Evolutionary conservation across 768 basidiomycete genomes (phyloP).

Genomic region (Psilocybe subaeruginosa): DNA sequence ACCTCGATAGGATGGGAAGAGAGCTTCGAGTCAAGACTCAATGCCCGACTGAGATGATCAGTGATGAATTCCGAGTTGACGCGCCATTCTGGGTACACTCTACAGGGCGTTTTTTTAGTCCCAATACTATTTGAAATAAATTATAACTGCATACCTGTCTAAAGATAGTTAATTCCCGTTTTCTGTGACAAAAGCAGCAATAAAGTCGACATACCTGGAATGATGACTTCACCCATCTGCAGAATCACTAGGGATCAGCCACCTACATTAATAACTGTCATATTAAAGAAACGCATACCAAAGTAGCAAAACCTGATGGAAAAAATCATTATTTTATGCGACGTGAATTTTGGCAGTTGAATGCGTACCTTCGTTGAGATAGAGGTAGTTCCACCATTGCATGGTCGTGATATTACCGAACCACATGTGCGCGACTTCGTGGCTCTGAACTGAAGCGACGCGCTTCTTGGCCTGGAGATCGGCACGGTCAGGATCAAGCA

Average conservation of each 20-base stretch:
- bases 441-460: conserved; percentile 78
- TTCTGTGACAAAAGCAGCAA: not conserved
- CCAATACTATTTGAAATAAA: not conserved
- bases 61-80: conserved; percentile 82
- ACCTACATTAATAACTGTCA: not conserved
- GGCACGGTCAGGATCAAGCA: conserved; percentile 76
- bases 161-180: conserved; percentile 9
- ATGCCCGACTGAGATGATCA: conserved; percentile 74
- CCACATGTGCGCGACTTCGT: conserved; percentile 90
- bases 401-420: conserved; percentile 95
- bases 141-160: conserved; percentile 52
- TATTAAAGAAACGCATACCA: conserved; percentile 49
- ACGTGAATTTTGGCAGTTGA: not conserved
- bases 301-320: conserved; percentile 74
- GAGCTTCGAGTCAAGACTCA: conserved; percentile 80
- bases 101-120: not conserved
- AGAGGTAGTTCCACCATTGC: conserved; percentile 90
- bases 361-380: conserved; percentile 71
- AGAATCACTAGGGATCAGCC: conserved; percentile 10
- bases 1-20: conserved; percentile 96
- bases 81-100: conserved; percentile 84
- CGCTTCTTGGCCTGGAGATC: conserved; percentile 77
- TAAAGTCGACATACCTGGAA: conserved; percentile 55
- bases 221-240: conserved; percentile 87
- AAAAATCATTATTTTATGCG: conserved; percentile 7